Evolutionary conservation across 495 filamentous ascomycete species (phyloP).

Genomic region (Opeltia flavorubescens): DNA sequence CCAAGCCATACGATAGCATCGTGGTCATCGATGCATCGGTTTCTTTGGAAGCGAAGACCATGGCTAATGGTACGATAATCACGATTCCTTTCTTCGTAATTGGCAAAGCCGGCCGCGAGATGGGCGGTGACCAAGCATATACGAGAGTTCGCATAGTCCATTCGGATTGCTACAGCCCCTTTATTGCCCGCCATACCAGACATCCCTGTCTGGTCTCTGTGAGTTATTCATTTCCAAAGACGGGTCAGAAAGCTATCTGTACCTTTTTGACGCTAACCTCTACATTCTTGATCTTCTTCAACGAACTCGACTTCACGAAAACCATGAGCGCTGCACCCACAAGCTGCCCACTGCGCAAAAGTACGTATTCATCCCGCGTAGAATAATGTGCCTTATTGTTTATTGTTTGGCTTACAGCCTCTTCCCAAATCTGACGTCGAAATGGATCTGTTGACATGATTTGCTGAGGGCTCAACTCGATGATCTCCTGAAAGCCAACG

Average conservation of each 20-base stretch:
- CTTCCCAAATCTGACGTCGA: slow-evolving; percentile 74
- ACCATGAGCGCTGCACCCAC: slow-evolving; percentile 88
- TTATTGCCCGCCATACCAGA: slow-evolving; percentile 98
- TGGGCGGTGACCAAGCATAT: slow-evolving; percentile 96
- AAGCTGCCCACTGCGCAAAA: slow-evolving; percentile 82
- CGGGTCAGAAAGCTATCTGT: slow-evolving; percentile 4
- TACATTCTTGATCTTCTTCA: slow-evolving; percentile 83
- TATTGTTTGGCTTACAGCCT: slow-evolving; percentile 59
- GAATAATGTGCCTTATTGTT: slow-evolving; percentile 49
- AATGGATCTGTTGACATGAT: slow-evolving; percentile 94
- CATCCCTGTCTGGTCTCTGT: slow-evolving; percentile 56
- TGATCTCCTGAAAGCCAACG: slow-evolving; percentile 94
- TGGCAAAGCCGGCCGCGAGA: slow-evolving; percentile 90
- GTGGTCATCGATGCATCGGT: slow-evolving; percentile 80
- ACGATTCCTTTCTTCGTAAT: slow-evolving; percentile 88
- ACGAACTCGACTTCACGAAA: slow-evolving; percentile 63
- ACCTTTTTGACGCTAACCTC: slow-evolving; percentile 90
- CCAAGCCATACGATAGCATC: slow-evolving; percentile 94
- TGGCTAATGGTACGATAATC: slow-evolving; percentile 84
- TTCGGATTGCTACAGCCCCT: slow-evolving; percentile 88
- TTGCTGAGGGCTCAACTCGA: slow-evolving; percentile 89
- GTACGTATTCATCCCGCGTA: slow-evolving; percentile 65
- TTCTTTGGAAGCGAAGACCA: slow-evolving; percentile 80
- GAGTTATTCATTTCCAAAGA: slow-evolving; percentile 2
- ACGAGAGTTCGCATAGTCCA: slow-evolving; percentile 87